Base-by-base conservation (phyloP, 306 rosid species). In the Inga oerstediana region DNA sequence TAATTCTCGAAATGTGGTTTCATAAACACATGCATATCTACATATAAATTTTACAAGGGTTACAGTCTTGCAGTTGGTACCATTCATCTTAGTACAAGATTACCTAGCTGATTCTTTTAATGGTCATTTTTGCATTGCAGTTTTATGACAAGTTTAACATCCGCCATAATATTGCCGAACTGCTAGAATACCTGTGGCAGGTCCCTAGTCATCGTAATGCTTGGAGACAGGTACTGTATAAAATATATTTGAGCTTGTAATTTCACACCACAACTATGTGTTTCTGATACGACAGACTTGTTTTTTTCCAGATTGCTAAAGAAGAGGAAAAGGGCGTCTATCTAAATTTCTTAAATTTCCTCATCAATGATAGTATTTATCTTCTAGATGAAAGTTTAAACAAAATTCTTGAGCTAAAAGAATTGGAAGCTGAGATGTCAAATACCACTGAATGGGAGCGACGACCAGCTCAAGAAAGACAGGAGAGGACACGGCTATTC, bases 291-390 rank as follows among this genome's bases (percentile, higher is more conserved):
- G 41, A 54, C 79, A 64, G 65, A 84, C 65, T 64, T 85, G 58
- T 41, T n/a, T 61, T 73, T 24, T 88, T 79, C 97, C 97, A 97
- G 99, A 97, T 94, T 91, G 99, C 99, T 48, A 97, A 92, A 91
- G 97, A 90, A 85, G 99, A 97, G 86, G 99, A 97, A 75, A 97
- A 97, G 94, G 98, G 99, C 41, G 99, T 91, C 83, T 97, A 97
- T 82, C 85, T 97, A 86, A 97, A 91, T 89, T 97, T 97, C 97
- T 89, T 97, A 74, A 97, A 97, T 91, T 97, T 97, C 86, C 86
- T 97, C 75, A 89, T 97, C 77, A 97, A 97, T 85, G 99, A 97
- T 88, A 97, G 99, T 84, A 97, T 97, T 78, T 97, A 87, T 87
- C 99, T 97, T 85, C 95, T 97, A 58, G 98, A 97, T 66, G 98